Base-by-base conservation (phyloP, 2,329 filamentous ascomycete species). In the Sodiomyces alkalinus region DNA sequence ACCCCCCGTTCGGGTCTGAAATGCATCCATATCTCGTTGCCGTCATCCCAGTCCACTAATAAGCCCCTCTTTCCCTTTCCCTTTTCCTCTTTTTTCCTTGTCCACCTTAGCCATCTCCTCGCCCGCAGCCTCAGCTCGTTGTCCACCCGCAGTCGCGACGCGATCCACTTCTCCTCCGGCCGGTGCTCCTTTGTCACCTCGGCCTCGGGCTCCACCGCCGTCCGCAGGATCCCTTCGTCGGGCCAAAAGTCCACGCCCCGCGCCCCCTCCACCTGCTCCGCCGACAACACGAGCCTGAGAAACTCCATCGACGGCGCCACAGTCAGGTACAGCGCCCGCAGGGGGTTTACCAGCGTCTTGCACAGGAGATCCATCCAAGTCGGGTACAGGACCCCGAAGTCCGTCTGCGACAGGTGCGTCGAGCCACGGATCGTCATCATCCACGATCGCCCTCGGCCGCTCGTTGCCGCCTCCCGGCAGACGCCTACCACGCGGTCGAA, bases 341-440 rank as follows among this genome's bases (percentile, higher is more conserved):
- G 51, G 0, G 73, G 70, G 39, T 78, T 62, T n/a, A 74, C 64
- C 10, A 72, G 66, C 28, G 65, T 67, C 45, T 79, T 79, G 35
- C 73, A 54, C 10, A 76, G 49, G 7, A 70, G 44, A 2, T 66
- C 64, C 43, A 67, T 65, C 38, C 70, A 53, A 22, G 62, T 58
- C 4, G 64, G 68, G 40, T 78, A 80, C 12, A 80, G 49, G 2
- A 79, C 50, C 2, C 68, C 65, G 41, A 79, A 79, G 47, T 80
- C 74, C 2, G 67, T 72, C 43, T 78, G 73, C 5, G 64, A 68
- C 17, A 79, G 55, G 42, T 80, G 73, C 2, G 77, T 67, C 1
- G 71, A 74, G 16, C 74, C 74, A 20, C 58, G 53, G 28, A 65
- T 55, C 16, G 62, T 60, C 42, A 64, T 47, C 47, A 66, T 60